Evolutionary conservation across 1,139 yeast genomes (phyloP), one percentile per base, ranked within the genome.

Genomic region (Geotrichum fermentans): DNA sequence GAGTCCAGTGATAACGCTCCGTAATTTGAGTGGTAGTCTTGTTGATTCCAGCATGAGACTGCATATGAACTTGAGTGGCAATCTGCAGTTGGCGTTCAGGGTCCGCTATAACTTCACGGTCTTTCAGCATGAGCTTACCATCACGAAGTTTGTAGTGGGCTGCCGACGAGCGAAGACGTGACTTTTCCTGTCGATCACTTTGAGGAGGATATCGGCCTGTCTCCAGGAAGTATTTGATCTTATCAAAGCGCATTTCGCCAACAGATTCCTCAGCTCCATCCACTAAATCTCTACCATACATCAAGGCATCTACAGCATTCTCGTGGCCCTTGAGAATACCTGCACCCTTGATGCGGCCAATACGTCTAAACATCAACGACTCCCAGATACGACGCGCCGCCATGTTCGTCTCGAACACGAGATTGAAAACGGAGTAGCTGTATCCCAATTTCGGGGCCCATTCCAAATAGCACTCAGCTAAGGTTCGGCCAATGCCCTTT

Each of bases 371-470:
- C 57, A 83, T 82, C 40, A 84, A 73, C n/a, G 81, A 72, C 59
- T 88, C 96, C 73, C 92, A 78, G 36, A 92, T 81, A 55, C 82
- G 72, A 56, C 90, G 73, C 1, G 95, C 92, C 1, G 95, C 84
- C 24, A 79, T 80, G 61, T 92, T 90, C 4, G 95, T 82, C 58
- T 88, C 96, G 66, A 88, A 92, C 2, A 92, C 90, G 47, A 90
- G 71, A 55, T 90, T 88, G 68, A 92, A 87, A 54, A 86, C 78
- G 13, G 88, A 77, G 56, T 88, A 84, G 0, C 90, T 83, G 66
- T 85, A 92, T 1, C 97, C 97, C 40, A 90, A 71, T 52, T 80
- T 72, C 4, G 94, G 94, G 1, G 97, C 89, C 97, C 97, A 92
- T 54, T 83, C 87, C 26, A 89, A 65, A 59, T 80, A 88, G 56